A percentile compares a stretch with the other conserved stretches of the same genome.
Evolutionary conservation across 2,329 filamentous ascomycete species (phyloP).

Genomic region (Claviceps citrina): DNA sequence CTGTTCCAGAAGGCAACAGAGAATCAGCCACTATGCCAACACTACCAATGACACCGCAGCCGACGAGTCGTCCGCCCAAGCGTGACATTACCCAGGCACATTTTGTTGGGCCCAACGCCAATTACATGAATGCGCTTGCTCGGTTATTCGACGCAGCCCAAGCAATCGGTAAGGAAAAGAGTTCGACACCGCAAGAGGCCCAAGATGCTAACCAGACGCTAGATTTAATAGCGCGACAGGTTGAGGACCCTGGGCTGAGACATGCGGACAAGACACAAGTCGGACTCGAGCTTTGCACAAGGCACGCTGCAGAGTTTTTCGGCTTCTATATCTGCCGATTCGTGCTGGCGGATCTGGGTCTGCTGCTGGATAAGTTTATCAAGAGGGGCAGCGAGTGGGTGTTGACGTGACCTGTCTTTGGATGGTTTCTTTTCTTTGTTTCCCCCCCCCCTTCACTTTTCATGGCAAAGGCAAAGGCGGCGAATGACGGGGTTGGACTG

Average conservation of each 20-base stretch:
- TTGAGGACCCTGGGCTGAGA: conserved; percentile 83
- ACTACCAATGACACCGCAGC: conserved; percentile 58
- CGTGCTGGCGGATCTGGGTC: conserved; percentile 66
- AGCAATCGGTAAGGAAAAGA: conserved; percentile 55
- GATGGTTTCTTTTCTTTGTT: neutral
- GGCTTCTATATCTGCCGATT: conserved; percentile 94
- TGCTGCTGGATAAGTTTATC: conserved; percentile 90
- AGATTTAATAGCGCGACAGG: conserved; percentile 94
- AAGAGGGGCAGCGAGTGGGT: conserved; percentile 97
- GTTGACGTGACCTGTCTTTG: conserved; percentile 5
- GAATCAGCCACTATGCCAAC: conserved; percentile 45
- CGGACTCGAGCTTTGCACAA: conserved; percentile 79
- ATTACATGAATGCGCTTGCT: conserved; percentile 84
- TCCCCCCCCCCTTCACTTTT: neutral
- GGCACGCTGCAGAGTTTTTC: conserved; percentile 94
- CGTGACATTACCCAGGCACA: conserved; percentile 52
- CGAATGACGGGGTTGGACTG: too few relatives aligned
- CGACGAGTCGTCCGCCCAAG: conserved; percentile 53
- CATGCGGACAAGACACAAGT: conserved; percentile 90
- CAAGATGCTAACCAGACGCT: conserved; percentile 1
- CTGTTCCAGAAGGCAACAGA: conserved; percentile 13
- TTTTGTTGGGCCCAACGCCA: conserved; percentile 70
- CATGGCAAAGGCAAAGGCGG: too few relatives aligned
- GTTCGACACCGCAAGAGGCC: too few relatives aligned
- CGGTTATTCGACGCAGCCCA: conserved; percentile 87